These are phyloP conservation scores for Saturnispora sekii DNA, from an alignment of 805 yeast species.

Conservation along the genomic window DNA sequence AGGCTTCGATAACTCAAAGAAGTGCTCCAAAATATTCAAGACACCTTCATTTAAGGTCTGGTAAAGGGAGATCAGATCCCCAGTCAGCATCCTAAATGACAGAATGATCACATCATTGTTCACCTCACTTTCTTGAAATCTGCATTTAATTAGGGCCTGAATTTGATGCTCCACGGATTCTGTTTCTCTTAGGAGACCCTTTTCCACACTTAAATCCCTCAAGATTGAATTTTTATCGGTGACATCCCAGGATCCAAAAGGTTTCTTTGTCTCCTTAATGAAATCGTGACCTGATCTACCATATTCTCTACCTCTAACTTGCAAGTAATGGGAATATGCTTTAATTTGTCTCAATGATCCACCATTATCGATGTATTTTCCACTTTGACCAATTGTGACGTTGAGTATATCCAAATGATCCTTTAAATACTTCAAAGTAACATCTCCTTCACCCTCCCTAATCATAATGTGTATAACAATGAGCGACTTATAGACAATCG, in stretches of 20 bases:
- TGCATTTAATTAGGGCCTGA: conserved; percentile 62
- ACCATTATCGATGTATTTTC: conserved; percentile 27
- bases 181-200: conserved; percentile 74
- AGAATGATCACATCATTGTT: conserved; percentile 77
- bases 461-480: conserved; percentile 84
- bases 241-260: conserved; percentile 26
- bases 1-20: conserved; percentile 78
- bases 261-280: conserved; percentile 52
- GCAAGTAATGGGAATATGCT: conserved; percentile 65
- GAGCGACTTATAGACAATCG: conserved; percentile 78
- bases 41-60: conserved; percentile 94
- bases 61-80: conserved; percentile 76
- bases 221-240: conserved; percentile 48
- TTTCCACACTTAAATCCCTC: conserved; percentile 55
- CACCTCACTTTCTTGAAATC: conserved; percentile 68
- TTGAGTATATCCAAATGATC: conserved; percentile 50
- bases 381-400: conserved; percentile 27
- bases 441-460: conserved; percentile 79
- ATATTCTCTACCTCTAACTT: conserved; percentile 59
- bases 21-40: conserved; percentile 85
- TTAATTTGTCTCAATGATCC: conserved; percentile 47
- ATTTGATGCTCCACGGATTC: conserved; percentile 82
- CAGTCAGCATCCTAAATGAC: conserved; percentile 81
- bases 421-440: conserved; percentile 61
- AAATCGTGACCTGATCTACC: conserved; percentile 60